Evolutionary conservation across 768 basidiomycete genomes (phyloP), one percentile per base, ranked within the genome.

Genomic region (Podaxis rugospora): DNA sequence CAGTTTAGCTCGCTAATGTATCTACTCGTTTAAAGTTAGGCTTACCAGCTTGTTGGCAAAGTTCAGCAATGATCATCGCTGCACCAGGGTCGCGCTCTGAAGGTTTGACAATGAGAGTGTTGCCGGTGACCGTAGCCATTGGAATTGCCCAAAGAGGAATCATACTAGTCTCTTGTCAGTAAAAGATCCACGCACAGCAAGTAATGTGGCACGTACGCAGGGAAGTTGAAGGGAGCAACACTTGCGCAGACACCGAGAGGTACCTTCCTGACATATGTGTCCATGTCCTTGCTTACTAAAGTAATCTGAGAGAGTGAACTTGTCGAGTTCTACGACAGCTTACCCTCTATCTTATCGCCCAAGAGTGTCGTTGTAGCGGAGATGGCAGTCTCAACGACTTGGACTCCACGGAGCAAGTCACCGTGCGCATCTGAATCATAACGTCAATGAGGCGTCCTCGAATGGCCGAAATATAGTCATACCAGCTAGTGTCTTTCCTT

Each of bases 11-110:
- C 42, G 54, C 23, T 23, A 25, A 51, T 37, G 36, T 6, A 16
- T 4, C 51, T 53, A 27, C 55, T 28, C 18, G 18, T 46, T 21
- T 18, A 25, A 46, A 40, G 6, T 6, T 9, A 63, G 21, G 7
- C 73, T 65, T 51, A 85, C 85, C 92, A 59, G 96, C 94, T 57
- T 85, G 86, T 73, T 92, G 86, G 69, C 92, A 94, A 3, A 98
- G 82, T 74, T 99, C 96, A 35, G 95, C 94, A 63, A 99, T 94
- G 58, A 99, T 96, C 90, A 97, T 95, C 5, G 94, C 89, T 13
- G 97, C 96, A 51, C 96, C 96, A 13, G 96, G 96, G 70, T 97
- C 95, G 25, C 96, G 87, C 71, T 99, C 96, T 1, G 92, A 95
- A 18, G 96, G 96, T 69, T 99, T 99, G 63, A 99, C 79, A 62